Percentiles rank a stretch among this genome's conserved stretches.
These are phyloP conservation scores for Pythium guiyangense DNA, from an alignment of 352 stramenopile genomes.

Conservation along the genomic window DNA sequence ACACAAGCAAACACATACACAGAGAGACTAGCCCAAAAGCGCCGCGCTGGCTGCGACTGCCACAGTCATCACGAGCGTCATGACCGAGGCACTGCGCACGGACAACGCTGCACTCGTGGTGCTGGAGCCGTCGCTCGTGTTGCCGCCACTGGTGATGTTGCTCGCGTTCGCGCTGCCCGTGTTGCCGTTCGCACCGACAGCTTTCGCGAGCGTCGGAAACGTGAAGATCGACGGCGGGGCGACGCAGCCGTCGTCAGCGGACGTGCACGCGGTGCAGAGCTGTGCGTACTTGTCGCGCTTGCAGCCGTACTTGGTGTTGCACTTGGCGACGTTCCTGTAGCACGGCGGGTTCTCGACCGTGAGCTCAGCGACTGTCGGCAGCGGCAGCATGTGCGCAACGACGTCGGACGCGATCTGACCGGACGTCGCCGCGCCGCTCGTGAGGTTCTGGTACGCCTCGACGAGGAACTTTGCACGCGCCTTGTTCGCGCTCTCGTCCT, in stretches of 20 bases:
- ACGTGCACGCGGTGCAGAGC: constrained; percentile 57
- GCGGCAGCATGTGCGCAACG: constrained; percentile 41
- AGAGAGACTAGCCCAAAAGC: neutral
- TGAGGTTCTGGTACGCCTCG: constrained; percentile 49
- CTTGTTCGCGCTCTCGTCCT: constrained; percentile 48
- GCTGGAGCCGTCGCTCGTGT: neutral
- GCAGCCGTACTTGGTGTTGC: constrained; percentile 47
- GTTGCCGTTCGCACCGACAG: constrained; percentile 39
- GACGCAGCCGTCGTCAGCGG: constrained; percentile 35
- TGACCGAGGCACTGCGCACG: neutral
- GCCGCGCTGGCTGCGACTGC: neutral
- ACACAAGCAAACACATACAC: too few relatives aligned
- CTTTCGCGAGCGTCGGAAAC: constrained; percentile 44
- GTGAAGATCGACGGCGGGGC: constrained; percentile 34
- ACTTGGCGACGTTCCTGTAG: constrained; percentile 61
- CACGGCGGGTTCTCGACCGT: constrained; percentile 52
- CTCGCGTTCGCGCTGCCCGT: constrained; percentile 28
- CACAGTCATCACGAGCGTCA: neutral
- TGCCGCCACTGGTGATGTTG: constrained; percentile 6
- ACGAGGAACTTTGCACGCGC: constrained; percentile 46
- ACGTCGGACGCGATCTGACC: constrained; percentile 26
- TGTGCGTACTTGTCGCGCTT: constrained; percentile 56
- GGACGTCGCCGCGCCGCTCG: constrained; percentile 27
- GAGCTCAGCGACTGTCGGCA: constrained; percentile 47
- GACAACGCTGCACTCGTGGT: neutral